Evolutionary conservation across 345 rosid genomes (phyloP), one percentile per base, ranked within the genome.

Genomic region (Eucalyptus cladocalyx): DNA sequence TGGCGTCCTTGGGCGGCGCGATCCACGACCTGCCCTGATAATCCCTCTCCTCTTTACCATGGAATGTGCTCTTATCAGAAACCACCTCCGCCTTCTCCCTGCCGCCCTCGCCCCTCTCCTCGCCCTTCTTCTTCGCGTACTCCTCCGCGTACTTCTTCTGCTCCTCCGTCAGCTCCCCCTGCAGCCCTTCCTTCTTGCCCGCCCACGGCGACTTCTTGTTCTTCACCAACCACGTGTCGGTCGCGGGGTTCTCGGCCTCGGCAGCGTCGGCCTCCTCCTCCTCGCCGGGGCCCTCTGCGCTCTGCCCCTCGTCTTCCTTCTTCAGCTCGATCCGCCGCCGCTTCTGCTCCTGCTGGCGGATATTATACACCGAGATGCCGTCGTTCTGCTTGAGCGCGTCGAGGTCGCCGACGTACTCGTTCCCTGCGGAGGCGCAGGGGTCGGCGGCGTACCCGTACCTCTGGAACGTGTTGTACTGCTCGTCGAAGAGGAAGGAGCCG

Each of bases 21-120:
- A 96, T 95, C 99, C 99, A 98, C 3, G 98, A 97, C 90, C 99
- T 92, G 9, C 99, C 99, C 91, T 98, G 99, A 90, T 98, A 98
- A 89, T 98, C 99, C 91, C 87, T 93, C 93, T 97, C 99, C 87
- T 97, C 99, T 88, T 98, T 97, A 13, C 99, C 99, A 88, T 98
- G 99, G 91, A 98, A 98, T 10, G 99, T 97, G 53, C 94, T 96
- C 95, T 96, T 96, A 56, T 98, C 99, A 18, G 91, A 94, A 81
- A 93, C 95, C 90, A 90, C 94, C 93, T 98, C 99, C 19, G 98
- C 98, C 94, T 96, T 98, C 14, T 95, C 96, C 50, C 92, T 92
- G 19, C 48, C 65, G 19, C 89, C 89, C 54, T 90, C 94, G 24
- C 93, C 94, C 28, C 93, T 95, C 90, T 96, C 97, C 93, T 98